Conservation (phyloP, 2,329 filamentous ascomycete species). For the Albophoma yamanashiensis region DNA sequence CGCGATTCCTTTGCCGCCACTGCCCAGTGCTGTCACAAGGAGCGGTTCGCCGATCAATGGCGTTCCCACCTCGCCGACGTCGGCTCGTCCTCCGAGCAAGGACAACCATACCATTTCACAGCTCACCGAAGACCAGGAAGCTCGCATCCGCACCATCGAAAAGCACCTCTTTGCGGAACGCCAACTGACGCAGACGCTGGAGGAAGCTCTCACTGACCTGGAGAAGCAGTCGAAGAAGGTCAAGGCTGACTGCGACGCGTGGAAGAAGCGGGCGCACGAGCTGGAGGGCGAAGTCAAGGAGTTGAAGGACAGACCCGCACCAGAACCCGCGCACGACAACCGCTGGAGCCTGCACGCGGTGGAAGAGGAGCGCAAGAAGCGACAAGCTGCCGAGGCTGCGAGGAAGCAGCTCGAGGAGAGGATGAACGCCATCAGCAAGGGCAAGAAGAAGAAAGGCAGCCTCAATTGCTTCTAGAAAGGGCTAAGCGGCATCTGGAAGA, state of each 20-base stretch:
- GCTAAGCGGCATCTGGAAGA: constrained; percentile 8
- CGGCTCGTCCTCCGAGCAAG: constrained; percentile 67
- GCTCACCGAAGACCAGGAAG: constrained; percentile 87
- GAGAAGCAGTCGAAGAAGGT: constrained; percentile 87
- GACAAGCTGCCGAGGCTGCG: constrained; percentile 81
- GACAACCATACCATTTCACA: constrained; percentile 59
- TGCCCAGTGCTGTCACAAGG: constrained; percentile 50
- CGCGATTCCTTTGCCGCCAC: constrained; percentile 86
- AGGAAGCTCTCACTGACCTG: constrained; percentile 89
- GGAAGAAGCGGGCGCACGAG: constrained; percentile 74
- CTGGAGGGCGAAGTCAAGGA: constrained; percentile 65
- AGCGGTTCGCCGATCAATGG: constrained; percentile 32
- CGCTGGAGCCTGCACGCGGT: constrained; percentile 75
- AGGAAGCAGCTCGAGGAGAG: constrained; percentile 83
- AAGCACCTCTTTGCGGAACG: constrained; percentile 95
- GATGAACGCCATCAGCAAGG: constrained; percentile 80
- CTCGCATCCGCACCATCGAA: constrained; percentile 88
- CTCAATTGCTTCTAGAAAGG: constrained; percentile 84
- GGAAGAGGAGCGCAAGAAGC: constrained; percentile 91
- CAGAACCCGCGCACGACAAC: constrained; percentile 40
- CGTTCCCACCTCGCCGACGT: constrained; percentile 41
- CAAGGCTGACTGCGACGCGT: constrained; percentile 80
- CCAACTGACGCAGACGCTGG: constrained; percentile 87
- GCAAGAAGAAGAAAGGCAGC: constrained; percentile 91
- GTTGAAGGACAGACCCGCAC: constrained; percentile 38